Base-by-base conservation (phyloP, 2,329 filamentous ascomycete genomes). In the Colletotrichum tamarilloi region DNA sequence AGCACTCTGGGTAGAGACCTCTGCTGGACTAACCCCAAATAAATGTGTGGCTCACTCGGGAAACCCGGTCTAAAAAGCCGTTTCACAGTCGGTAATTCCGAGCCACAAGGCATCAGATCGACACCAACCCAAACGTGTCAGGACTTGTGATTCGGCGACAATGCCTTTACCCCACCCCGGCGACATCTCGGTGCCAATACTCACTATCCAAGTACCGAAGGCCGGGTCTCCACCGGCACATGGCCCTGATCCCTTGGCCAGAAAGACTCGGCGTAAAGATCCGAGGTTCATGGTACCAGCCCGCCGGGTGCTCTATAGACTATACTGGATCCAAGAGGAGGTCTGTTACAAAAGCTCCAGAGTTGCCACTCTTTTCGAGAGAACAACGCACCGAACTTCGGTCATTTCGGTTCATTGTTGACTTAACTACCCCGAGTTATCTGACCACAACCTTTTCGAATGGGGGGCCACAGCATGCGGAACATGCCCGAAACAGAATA, bases 361-460 rank as follows among this genome's bases (percentile, higher is more conserved):
- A 24, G 56, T 14, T 22, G 19, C 42, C 64, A 64, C 62, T 49
- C 49, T 68, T 62, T 58, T 62, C 52, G 64, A 68, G 26, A 4
- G 14, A 72, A 49, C 38, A 68, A 72, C 58, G 35, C 14, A 30
- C 63, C 68, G 64, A 72, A 62, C 57, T 68, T 49, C 64, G 57
- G 68, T 52, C 7, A n/a, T 58, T 24, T 72, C 68, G 68, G 68
- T n/a, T 26, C 38, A 72, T 72, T 52, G 19, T 42, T 68, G 7
- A 30, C 9, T 38, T 24, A 4, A 6, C 26, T 22, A 24, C 19
- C 62, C 30, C 49, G 16, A 9, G 22, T 46, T 30, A 11, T 26
- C 14, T 30, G 30, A 35, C 6, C 12, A 19, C 3, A 42, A 26
- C 6, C n/a, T 28, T 28, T 26, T 24, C 1, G 7, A 16, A 30